Evolutionary conservation across 768 basidiomycete genomes (phyloP).

Genomic region (Chlorophyllum brunneum): DNA sequence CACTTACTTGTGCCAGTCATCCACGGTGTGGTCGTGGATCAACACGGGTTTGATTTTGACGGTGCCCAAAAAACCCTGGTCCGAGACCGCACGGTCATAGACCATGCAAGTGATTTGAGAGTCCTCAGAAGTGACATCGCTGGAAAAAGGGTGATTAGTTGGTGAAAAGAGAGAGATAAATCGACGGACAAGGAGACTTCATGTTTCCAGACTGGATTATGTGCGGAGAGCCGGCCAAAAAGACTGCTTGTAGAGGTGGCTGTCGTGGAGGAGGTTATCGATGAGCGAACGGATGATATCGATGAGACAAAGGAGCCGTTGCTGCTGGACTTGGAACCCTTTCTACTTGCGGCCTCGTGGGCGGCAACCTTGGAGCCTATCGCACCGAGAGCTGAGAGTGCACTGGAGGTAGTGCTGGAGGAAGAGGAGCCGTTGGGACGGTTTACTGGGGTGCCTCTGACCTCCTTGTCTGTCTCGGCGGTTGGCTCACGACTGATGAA

Average conservation of each 20-base stretch:
- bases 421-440: conserved; percentile 29
- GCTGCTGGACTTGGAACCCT: conserved; percentile 38
- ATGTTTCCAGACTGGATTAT: conserved; percentile 99
- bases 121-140: conserved; percentile 90
- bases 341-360: conserved; percentile 24
- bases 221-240: conserved; percentile 63
- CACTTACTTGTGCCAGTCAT: conserved; percentile 97
- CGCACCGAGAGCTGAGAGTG: conserved; percentile 63
- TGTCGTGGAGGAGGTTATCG: conserved; percentile 24
- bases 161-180: background rate
- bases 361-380: conserved; percentile 47
- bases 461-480: conserved; percentile 82
- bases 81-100: conserved; percentile 81
- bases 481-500: conserved; percentile 92
- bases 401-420: conserved; percentile 49
- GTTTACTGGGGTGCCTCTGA: conserved; percentile 73
- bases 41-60: conserved; percentile 89
- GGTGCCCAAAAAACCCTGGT: conserved; percentile 87
- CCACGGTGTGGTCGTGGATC: conserved; percentile 90
- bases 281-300: conserved; percentile 31
- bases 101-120: conserved; percentile 85
- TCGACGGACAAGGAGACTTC: conserved; percentile 90
- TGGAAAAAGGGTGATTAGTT: conserved; percentile 25
- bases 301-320: conserved; percentile 38
- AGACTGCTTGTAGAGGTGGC: conserved; percentile 38